A percentile compares a stretch with the other conserved stretches of the same genome.
Evolutionary conservation across 306 rosid genomes (phyloP).

Genomic region (Astragalus membranaceus): DNA sequence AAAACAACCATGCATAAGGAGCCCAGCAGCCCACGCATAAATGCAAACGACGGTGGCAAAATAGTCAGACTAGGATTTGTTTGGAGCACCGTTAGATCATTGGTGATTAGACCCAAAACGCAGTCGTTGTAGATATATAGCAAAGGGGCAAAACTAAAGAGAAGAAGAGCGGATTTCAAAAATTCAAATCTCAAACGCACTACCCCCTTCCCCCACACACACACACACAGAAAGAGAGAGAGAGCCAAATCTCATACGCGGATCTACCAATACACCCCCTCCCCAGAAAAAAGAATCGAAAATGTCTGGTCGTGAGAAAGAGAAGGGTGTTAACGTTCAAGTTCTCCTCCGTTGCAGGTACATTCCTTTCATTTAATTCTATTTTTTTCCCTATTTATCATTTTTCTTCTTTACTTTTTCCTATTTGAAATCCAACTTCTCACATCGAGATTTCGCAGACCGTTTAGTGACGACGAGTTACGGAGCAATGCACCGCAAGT

Average conservation of each 20-base stretch:
- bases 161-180: slow-evolving; percentile 41
- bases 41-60: neutral
- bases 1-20: no score
- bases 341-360: slow-evolving; percentile 97
- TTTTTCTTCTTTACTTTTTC: neutral
- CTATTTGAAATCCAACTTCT: neutral
- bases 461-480: slow-evolving; percentile 87
- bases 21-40: neutral
- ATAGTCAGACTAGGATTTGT: neutral
- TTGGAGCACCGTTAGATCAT: neutral
- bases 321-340: slow-evolving; percentile 94
- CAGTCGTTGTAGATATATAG: slow-evolving; percentile 35
- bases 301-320: slow-evolving; percentile 85
- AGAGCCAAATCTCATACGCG: slow-evolving; percentile 1
- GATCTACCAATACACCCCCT: slow-evolving; percentile 26
- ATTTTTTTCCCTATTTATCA: neutral
- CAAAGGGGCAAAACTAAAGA: neutral
- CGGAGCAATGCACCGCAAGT: slow-evolving; percentile 90
- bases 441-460: slow-evolving; percentile 28
- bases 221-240: neutral
- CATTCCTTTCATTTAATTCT: neutral
- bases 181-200: slow-evolving; percentile 51
- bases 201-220: neutral
- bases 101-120: neutral
- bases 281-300: neutral